These are phyloP conservation scores for Paraphoma sp. DNA, from an alignment of 2,329 filamentous ascomycete genomes.

Conservation along the genomic window DNA sequence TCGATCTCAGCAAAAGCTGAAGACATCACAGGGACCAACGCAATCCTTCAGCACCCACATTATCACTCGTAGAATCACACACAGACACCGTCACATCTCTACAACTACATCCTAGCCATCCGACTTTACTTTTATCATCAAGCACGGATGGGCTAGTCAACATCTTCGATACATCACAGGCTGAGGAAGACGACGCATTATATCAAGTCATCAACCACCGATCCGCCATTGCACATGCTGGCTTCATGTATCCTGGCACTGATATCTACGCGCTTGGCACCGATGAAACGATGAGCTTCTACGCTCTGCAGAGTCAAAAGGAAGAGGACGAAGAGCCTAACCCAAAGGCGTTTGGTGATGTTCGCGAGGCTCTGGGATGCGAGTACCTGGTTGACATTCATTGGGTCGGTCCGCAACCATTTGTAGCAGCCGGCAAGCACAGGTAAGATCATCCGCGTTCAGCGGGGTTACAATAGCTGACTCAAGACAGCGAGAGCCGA, in stretches of 20 bases:
- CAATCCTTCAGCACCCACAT: slow-evolving; percentile 43
- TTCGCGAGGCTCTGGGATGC: slow-evolving; percentile 69
- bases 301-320: slow-evolving; percentile 70
- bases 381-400: slow-evolving; percentile 77
- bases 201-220: slow-evolving; percentile 80
- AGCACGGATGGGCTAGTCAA: slow-evolving; percentile 83
- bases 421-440: slow-evolving; percentile 70
- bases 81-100: slow-evolving; percentile 68
- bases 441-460: slow-evolving; percentile 59
- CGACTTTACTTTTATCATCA: slow-evolving; percentile 72
- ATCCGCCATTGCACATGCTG: slow-evolving; percentile 75
- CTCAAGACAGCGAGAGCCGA: slow-evolving; percentile 23
- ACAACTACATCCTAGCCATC: slow-evolving; percentile 66
- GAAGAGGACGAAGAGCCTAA: slow-evolving; percentile 62
- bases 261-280: slow-evolving; percentile 74
- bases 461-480: slow-evolving; percentile 4
- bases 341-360: slow-evolving; percentile 67
- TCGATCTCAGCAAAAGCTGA: slow-evolving; percentile 8
- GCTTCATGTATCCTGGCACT: slow-evolving; percentile 64
- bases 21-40: slow-evolving; percentile 47
- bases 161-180: slow-evolving; percentile 70
- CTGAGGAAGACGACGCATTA: slow-evolving; percentile 77
- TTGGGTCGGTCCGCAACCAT: slow-evolving; percentile 65
- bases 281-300: slow-evolving; percentile 78
- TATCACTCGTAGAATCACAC: slow-evolving; percentile 55